phyloP scores from a whole-genome alignment of 176 grass and related monocot genomes.

The Aegilops bicornis region DNA sequence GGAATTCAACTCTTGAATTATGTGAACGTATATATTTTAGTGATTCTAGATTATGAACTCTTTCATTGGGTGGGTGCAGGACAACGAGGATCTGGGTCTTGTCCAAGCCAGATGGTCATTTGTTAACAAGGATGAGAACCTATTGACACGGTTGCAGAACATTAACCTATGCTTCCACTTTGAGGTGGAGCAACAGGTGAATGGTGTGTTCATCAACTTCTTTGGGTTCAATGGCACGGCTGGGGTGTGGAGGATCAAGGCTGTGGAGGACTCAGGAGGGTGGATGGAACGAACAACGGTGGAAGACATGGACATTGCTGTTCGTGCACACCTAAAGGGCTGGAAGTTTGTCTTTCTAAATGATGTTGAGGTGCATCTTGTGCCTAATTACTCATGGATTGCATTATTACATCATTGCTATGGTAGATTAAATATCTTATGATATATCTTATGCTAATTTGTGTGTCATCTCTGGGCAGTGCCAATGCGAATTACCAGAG shows the following conservation, averaged over 20 bases:
- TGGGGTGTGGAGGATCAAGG: slow-evolving; percentile 88
- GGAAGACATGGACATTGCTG: slow-evolving; percentile 96
- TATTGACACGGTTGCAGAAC: slow-evolving; percentile 80
- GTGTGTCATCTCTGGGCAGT: slow-evolving; percentile 39
- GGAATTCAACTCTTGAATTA: background rate
- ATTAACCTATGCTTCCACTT: slow-evolving; percentile 97
- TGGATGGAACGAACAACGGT: slow-evolving; percentile 98
- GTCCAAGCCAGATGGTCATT: slow-evolving; percentile 94
- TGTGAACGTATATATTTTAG: background rate
- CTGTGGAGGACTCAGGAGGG: slow-evolving; percentile 72
- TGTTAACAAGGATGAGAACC: slow-evolving; percentile 95
- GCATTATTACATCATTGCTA: background rate
- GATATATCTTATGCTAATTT: background rate
- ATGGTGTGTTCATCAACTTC: slow-evolving; percentile 81
- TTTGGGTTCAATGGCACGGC: slow-evolving; percentile 97
- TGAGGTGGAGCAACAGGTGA: slow-evolving; percentile 98
- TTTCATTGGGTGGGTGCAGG: slow-evolving; percentile 41
- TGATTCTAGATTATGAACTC: background rate
- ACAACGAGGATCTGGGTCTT: slow-evolving; percentile 65
- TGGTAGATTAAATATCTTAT: background rate
- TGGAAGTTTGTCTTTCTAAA: slow-evolving; percentile 98
- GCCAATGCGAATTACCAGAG: slow-evolving; percentile 88
- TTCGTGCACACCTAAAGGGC: slow-evolving; percentile 74
- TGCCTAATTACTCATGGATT: background rate
- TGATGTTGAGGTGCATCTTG: slow-evolving; percentile 66